Conservation (phyloP, 208 protist genomes). For the Leishmania martiniquensis region DNA sequence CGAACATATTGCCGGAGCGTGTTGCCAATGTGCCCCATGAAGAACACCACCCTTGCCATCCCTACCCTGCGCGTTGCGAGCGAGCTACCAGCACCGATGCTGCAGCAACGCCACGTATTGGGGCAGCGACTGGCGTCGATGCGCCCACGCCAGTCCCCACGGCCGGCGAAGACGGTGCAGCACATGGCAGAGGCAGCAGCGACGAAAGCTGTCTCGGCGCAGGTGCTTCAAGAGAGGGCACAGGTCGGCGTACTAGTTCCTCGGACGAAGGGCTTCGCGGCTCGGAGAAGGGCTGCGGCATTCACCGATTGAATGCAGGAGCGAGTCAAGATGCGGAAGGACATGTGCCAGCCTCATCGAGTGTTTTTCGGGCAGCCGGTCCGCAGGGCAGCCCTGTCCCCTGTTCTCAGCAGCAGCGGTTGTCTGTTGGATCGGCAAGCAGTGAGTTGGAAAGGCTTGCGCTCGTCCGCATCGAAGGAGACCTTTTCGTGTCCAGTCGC, state of each 20-base stretch:
- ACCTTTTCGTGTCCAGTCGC: not conserved
- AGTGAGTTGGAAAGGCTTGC: not conserved
- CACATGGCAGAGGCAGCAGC: constrained; percentile 9
- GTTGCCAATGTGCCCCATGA: not conserved
- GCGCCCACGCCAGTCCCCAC: not conserved
- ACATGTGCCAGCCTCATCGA: not conserved
- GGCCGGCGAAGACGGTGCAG: constrained; percentile 7
- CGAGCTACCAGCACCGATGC: not conserved
- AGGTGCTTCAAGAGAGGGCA: not conserved
- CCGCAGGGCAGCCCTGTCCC: not conserved
- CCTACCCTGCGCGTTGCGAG: not conserved
- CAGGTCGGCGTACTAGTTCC: not conserved
- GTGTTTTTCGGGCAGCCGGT: not conserved
- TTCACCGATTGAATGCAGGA: not conserved
- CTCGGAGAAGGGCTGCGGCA: not conserved
- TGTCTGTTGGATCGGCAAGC: not conserved
- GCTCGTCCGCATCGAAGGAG: not conserved
- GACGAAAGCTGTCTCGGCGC: constrained; percentile 4
- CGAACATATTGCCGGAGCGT: not conserved
- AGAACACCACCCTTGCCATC: not conserved
- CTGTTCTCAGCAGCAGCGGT: not conserved
- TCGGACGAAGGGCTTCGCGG: not conserved
- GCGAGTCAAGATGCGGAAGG: not conserved
- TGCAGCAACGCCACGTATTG: not conserved
- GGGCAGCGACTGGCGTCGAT: not conserved